A percentile compares a stretch with the other conserved stretches of the same genome.
These are phyloP conservation scores for Apiotrichum domesticum DNA, from an alignment of 1,284 basidiomycete species.

Conservation along the genomic window DNA sequence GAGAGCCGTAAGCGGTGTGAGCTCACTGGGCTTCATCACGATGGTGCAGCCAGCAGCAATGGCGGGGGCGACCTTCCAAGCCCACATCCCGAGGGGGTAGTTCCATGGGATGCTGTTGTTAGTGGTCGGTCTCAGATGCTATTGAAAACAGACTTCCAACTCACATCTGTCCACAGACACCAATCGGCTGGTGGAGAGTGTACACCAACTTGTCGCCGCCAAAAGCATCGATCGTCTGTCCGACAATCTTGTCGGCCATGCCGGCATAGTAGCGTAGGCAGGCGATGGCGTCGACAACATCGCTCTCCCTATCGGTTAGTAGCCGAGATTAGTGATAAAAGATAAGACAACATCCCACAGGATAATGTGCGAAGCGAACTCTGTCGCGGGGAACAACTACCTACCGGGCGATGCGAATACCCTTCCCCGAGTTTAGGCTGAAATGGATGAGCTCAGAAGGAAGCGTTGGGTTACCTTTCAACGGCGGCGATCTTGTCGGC, in stretches of 20 bases:
- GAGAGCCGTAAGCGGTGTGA: slow-evolving; percentile 82
- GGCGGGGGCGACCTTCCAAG: slow-evolving; percentile 87
- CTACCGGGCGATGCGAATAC: slow-evolving; percentile 61
- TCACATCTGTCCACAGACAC: slow-evolving; percentile 77
- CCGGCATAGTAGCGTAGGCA: slow-evolving; percentile 73
- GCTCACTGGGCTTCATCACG: slow-evolving; percentile 68
- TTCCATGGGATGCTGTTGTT: slow-evolving; percentile 73
- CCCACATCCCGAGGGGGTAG: slow-evolving; percentile 87
- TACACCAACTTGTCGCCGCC: slow-evolving; percentile 66
- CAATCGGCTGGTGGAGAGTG: slow-evolving; percentile 86
- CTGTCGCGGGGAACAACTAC: background rate
- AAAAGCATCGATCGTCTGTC: slow-evolving; percentile 38
- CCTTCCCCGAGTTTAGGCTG: slow-evolving; percentile 68
- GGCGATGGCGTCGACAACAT: slow-evolving; percentile 73
- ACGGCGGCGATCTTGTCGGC: slow-evolving; percentile 62
- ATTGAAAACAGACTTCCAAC: background rate
- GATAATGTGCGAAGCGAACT: background rate
- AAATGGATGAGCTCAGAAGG: slow-evolving; percentile 29
- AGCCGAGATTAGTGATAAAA: no score
- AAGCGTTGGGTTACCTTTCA: slow-evolving; percentile 50
- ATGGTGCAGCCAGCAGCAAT: slow-evolving; percentile 57
- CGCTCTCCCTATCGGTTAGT: slow-evolving; percentile 56
- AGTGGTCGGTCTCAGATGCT: no score
- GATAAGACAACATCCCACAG: background rate
- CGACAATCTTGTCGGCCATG: slow-evolving; percentile 62